phyloP scores from a whole-genome alignment of 208 protist species.

The Acanthamoeba lenticulata region DNA sequence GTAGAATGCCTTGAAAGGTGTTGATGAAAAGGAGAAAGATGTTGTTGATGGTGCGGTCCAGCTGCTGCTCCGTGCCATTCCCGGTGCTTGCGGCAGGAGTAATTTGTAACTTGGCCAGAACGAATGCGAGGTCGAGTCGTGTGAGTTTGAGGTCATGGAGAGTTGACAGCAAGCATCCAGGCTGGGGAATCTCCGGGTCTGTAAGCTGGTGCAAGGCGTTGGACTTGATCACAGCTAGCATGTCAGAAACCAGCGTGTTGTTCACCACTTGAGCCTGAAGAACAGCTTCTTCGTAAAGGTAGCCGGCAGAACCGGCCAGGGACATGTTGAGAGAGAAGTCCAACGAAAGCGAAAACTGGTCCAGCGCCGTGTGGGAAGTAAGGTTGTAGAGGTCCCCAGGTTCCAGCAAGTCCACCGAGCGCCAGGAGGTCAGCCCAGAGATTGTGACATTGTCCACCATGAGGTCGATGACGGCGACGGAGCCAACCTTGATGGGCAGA shows the following conservation, averaged over 20 bases:
- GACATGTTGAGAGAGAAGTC: constrained; percentile 32
- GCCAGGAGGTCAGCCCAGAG: constrained; percentile 62
- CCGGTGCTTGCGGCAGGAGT: background rate
- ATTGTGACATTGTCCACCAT: background rate
- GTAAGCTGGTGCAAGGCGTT: background rate
- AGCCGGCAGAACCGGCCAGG: background rate
- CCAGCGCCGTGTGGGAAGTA: background rate
- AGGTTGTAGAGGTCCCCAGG: background rate
- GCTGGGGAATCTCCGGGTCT: background rate
- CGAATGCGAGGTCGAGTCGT: background rate
- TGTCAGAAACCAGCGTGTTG: background rate
- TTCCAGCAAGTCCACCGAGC: background rate
- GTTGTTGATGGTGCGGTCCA: constrained; percentile 55
- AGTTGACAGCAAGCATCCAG: background rate
- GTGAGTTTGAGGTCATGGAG: background rate
- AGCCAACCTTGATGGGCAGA: background rate
- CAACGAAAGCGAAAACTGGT: background rate
- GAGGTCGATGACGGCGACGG: background rate
- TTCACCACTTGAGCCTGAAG: background rate
- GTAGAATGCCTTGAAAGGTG: background rate
- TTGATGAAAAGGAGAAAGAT: background rate
- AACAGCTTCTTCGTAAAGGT: constrained; percentile 48
- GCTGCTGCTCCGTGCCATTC: background rate
- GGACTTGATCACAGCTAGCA: background rate
- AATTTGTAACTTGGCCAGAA: background rate